phyloP scores from a whole-genome alignment of 352 stramenopile species.

The Pythium folliculosum region DNA sequence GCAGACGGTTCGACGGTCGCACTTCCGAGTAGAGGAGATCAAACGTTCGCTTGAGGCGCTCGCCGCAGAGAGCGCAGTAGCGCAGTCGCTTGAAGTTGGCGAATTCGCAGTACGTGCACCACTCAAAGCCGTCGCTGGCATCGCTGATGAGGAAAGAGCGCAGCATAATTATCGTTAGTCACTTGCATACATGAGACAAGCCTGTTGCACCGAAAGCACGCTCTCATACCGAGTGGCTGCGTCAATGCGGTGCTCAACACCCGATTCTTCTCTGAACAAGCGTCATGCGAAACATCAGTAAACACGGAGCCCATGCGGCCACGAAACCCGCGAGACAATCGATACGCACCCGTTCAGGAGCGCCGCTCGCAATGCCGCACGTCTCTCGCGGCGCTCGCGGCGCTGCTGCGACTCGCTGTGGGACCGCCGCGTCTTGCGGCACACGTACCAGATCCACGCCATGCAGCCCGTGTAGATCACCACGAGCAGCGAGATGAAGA shows the following conservation, averaged over 20 bases:
- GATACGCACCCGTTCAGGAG: slow-evolving; percentile 34
- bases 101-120: slow-evolving; percentile 44
- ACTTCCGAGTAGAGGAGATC: slow-evolving; percentile 24
- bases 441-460: slow-evolving; percentile 37
- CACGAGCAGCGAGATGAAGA: slow-evolving; percentile 42
- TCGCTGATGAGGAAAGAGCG: slow-evolving; percentile 28
- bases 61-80: slow-evolving; percentile 47
- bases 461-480: slow-evolving; percentile 36
- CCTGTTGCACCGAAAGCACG: neutral
- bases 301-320: neutral
- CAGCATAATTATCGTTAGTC: neutral
- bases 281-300: slow-evolving; percentile 2
- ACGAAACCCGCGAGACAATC: neutral
- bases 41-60: slow-evolving; percentile 24
- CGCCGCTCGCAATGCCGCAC: slow-evolving; percentile 27
- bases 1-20: slow-evolving; percentile 9
- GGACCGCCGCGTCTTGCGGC: slow-evolving; percentile 16
- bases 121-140: slow-evolving; percentile 32
- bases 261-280: slow-evolving; percentile 17
- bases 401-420: slow-evolving; percentile 15
- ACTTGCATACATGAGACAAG: neutral
- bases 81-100: slow-evolving; percentile 44
- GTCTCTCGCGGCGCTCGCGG: slow-evolving; percentile 13
- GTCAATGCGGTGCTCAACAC: slow-evolving; percentile 48
- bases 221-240: slow-evolving; percentile 35